phyloP scores from a whole-genome alignment of 257 asterid species.

The Nicotiana paniculata region DNA sequence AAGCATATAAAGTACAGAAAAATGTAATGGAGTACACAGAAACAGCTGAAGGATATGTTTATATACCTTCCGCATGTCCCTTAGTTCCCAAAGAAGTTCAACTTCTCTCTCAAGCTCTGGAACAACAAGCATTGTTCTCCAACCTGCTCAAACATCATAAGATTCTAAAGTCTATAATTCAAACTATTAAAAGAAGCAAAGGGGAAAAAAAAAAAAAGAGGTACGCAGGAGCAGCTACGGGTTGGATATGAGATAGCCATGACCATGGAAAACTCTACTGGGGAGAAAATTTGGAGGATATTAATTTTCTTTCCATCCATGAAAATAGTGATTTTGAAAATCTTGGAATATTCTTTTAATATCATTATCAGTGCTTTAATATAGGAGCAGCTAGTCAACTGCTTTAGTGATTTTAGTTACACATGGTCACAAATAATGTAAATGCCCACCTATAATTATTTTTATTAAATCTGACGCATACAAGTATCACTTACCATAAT shows the following conservation, averaged over 20 bases:
- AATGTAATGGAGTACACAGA: neutral
- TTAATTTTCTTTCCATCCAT: conserved; percentile 1
- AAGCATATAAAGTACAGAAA: neutral
- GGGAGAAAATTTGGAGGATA: neutral
- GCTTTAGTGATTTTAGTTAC: neutral
- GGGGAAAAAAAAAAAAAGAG: neutral
- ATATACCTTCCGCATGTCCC: conserved; percentile 76
- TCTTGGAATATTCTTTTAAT: neutral
- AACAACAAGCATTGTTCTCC: conserved; percentile 99
- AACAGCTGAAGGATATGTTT: neutral
- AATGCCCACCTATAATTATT: neutral
- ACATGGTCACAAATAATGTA: neutral
- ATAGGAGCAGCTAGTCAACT: neutral
- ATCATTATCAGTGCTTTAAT: neutral
- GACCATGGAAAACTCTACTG: neutral
- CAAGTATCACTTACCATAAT: neutral
- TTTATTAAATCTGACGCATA: neutral
- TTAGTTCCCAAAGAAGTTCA: conserved; percentile 64
- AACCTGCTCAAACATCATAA: conserved; percentile 45
- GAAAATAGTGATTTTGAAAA: neutral
- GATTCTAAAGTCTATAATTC: conserved; percentile 13
- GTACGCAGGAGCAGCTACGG: neutral
- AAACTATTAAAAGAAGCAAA: conserved; percentile 8
- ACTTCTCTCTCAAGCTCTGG: conserved; percentile 99
- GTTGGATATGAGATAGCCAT: neutral